Base-by-base conservation (phyloP, 2,329 filamentous ascomycete genomes). In the Cadophora luteo-olivacea region DNA sequence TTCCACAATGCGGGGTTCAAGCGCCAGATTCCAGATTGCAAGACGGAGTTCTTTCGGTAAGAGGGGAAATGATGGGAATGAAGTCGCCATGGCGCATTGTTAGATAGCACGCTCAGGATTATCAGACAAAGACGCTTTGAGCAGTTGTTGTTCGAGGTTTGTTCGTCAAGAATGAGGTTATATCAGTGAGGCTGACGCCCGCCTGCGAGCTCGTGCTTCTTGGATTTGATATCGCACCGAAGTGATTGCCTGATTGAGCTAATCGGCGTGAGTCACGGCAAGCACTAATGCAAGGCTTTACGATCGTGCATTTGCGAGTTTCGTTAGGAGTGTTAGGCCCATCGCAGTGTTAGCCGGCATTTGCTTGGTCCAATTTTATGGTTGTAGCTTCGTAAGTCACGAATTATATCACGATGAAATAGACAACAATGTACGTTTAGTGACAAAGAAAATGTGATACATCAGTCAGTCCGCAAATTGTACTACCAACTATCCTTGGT, bases 1-100 rank as follows among this genome's bases (percentile, higher is more conserved):
- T 1, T 58, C 55, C 6, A 58, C 55, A 41, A 58, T 38, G 55
- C 55, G 55, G 55, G 55, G 33, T 41, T 38, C 19, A 32, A 58
- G 16, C 5, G 55, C 55, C n/a, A 58, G 55, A 14, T 58, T 58
- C 55, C 55, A 58, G 19, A 58, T 38, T 19, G 33, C 11, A 38
- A 58, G 32, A 24, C 55, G 55, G 2, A 58, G 7, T 58, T 58
- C 55, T 33, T 58, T 58, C 24, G 55, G 55, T 38, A 58, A n/a
- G 19, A 38, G 19, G 7, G 55, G 33, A 24, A 58, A 58, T 33
- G 33, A 19, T 3, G 32, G 32, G n/a, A 58, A 58, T 12, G 33
- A 58, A 58, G 19, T 14, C 55, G 32, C 22, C 55, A 58, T 58
- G 8, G 33, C 8, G 4, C 4, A 7, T 7, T 38, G 3, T 38